phyloP scores from a whole-genome alignment of 139 green algal species.

The Chlorella sp. region DNA sequence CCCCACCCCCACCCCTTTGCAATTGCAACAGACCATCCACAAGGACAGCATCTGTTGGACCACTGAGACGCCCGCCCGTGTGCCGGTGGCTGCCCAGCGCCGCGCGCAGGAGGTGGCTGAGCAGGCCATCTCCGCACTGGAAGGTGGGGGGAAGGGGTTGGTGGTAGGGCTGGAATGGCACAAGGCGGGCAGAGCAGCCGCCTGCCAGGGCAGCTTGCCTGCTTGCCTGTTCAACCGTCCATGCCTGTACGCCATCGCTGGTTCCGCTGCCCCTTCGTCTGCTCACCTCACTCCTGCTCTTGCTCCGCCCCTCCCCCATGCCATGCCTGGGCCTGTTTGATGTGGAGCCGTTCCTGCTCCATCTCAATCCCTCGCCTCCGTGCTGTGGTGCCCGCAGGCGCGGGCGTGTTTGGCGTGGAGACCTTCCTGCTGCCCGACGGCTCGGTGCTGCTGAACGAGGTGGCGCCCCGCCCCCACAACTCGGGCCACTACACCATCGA shows the following conservation, averaged over 20 bases:
- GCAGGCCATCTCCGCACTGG: slow-evolving; percentile 76
- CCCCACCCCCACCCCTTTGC: no score
- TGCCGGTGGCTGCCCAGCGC: slow-evolving; percentile 53
- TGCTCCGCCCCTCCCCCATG: no score
- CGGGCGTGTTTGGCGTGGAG: slow-evolving; percentile 98
- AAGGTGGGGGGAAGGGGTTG: slow-evolving; percentile 52
- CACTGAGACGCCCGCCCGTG: slow-evolving; percentile 88
- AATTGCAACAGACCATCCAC: slow-evolving; percentile 94
- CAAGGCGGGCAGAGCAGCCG: no score
- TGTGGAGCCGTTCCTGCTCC: no score
- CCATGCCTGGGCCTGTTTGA: no score
- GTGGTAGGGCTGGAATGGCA: not conserved
- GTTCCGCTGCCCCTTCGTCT: no score
- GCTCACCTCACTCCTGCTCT: no score
- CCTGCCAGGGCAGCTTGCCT: no score
- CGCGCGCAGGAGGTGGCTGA: slow-evolving; percentile 56
- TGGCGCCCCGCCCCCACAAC: slow-evolving; percentile 97
- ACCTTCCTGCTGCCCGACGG: slow-evolving; percentile 93
- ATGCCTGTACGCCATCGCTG: no score
- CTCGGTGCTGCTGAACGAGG: slow-evolving; percentile 93
- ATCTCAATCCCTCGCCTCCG: no score
- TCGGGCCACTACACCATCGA: slow-evolving; percentile 98
- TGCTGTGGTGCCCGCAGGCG: no score
- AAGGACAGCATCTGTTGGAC: slow-evolving; percentile 93
- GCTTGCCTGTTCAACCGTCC: no score